Evolutionary conservation across 2,329 filamentous ascomycete genomes (phyloP), one percentile per base, ranked within the genome.

Genomic region (Tricladium varicosporioides): DNA sequence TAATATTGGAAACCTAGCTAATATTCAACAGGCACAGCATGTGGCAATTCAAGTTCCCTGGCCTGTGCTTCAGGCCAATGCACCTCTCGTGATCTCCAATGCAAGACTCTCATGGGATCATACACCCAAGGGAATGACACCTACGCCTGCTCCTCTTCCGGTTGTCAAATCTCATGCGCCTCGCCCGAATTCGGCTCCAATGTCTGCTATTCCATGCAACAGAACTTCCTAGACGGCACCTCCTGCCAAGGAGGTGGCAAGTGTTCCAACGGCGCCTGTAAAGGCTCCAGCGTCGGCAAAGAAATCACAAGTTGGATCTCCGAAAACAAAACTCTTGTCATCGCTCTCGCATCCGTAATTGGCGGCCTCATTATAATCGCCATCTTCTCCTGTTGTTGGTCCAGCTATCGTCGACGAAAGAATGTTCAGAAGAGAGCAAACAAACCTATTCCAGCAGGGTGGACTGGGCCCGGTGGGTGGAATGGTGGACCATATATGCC

Each of bases 151-250:
- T 84, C 87, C 62, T 78, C 76, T 53, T 80, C 80, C 36, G 86
- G 85, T 50, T 99, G 94, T 74, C 79, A 82, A 61, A 77, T 97
- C 51, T 86, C 85, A 49, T 99, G 94, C 72, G 69, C 70, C 10
- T 88, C 87, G 19, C 85, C 90, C 4, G 77, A 84, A 56, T 86
- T 92, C 57, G 83, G 83, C 7, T 61, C 76, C 5, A 82, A 83
- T 57, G 78, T 81, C 7, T 96, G 91, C 73, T 86, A 88, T 59
- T 81, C 82, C 18, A 83, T 95, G 75, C 87, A 90, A 70, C 92
- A 97, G 71, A 94, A 95, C 74, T 97, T 96, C 74, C 78, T 97
- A 31, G 94, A 99, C 70, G 94, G 94, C 15, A 97, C 94, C 1
- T 76, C 82, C 1, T 99, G 94, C 70, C 81, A 85, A 52, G 89